A percentile compares a stretch with the other conserved stretches of the same genome.
phyloP scores from a whole-genome alignment of 2,329 filamentous ascomycete genomes.

The Neocatenulostroma microsporum region DNA sequence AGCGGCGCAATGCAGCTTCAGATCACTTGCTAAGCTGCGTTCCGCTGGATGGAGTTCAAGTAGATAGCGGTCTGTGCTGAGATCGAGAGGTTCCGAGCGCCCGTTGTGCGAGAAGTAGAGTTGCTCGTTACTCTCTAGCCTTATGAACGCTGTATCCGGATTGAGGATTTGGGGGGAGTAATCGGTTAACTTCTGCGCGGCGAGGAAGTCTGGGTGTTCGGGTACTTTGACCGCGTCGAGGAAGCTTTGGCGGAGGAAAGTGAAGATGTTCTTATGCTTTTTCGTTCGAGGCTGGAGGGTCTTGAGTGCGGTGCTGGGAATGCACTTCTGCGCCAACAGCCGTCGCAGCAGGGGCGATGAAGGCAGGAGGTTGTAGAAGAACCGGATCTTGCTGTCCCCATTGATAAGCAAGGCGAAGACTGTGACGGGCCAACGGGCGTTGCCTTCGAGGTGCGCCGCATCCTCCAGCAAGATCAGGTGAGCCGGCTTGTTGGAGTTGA shows the following conservation, averaged over 20 bases:
- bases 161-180: slow-evolving; percentile 9
- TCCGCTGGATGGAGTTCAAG: slow-evolving; percentile 14
- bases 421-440: slow-evolving; percentile 7
- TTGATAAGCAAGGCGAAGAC: slow-evolving; percentile 16
- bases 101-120: not conserved
- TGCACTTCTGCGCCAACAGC: slow-evolving; percentile 5
- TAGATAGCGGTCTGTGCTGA: slow-evolving; percentile 17
- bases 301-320: not conserved
- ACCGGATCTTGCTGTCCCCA: slow-evolving; percentile 15
- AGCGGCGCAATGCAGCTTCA: slow-evolving; percentile 14
- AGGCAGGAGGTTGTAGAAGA: slow-evolving; percentile 15
- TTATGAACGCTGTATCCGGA: slow-evolving; percentile 9
- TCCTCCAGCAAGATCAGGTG: slow-evolving; percentile 14
- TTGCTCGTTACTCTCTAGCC: slow-evolving; percentile 7
- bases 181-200: slow-evolving; percentile 14
- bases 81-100: not conserved
- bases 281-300: slow-evolving; percentile 1
- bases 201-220: slow-evolving; percentile 16
- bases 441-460: slow-evolving; percentile 9
- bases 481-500: slow-evolving; percentile 7
- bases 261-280: slow-evolving; percentile 11
- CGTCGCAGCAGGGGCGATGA: slow-evolving; percentile 6
- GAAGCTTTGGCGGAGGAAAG: slow-evolving; percentile 15
- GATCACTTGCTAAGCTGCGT: slow-evolving; percentile 11
- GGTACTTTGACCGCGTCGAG: slow-evolving; percentile 11